Base-by-base conservation (phyloP, 1,284 basidiomycete genomes). In the Rhodotorula glutinis region DNA sequence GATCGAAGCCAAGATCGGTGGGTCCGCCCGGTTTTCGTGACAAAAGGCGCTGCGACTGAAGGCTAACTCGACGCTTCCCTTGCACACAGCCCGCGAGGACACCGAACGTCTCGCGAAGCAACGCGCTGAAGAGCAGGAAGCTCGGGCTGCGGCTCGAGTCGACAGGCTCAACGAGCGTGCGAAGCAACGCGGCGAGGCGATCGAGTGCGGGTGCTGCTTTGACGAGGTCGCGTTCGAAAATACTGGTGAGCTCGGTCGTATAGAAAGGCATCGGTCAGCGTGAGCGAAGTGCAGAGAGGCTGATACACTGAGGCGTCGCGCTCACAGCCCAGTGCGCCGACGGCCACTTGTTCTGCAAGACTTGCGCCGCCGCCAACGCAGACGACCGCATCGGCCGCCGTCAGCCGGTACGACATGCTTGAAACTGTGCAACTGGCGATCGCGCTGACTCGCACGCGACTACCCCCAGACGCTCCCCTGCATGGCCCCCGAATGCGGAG, bases 121-220 rank as follows among this genome's bases (percentile, higher is more conserved):
- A 19, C 16, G 9, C 10, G 53, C 53, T 8, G 25, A 40, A n/a
- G 41, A 27, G 27, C 41, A 60, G 44, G 53, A 57, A 30, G 38
- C 38, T n/a, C 25, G 33, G 19, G 38, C 41, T 40, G 46, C 33
- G 7, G 16, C 53, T 8, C 53, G 66, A 21, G 33, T 38, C 11
- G 62, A 53, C n/a, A 11, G n/a, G 27, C 21, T 55, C 1, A 46
- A 68, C 52, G 52, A 58, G 44, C 51, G 40, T 8, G 69, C 65
- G 44, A 51, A 54, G 44, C 19, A 53, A n/a, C 27, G 11, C 1
- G 69, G 60, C 21, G 53, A 60, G 30, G 65, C 71, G 3, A 53
- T 73, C 49, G 75, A 77, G 61, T 77, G 76, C 43, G 67, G 69
- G 7, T 76, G 75, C 64, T 76, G 76, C 62, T 77, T 68, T 41